Percentiles rank a stretch among this genome's conserved stretches.
phyloP scores from a whole-genome alignment of 1,284 basidiomycete genomes.

The Naganishia liquefaciens region DNA sequence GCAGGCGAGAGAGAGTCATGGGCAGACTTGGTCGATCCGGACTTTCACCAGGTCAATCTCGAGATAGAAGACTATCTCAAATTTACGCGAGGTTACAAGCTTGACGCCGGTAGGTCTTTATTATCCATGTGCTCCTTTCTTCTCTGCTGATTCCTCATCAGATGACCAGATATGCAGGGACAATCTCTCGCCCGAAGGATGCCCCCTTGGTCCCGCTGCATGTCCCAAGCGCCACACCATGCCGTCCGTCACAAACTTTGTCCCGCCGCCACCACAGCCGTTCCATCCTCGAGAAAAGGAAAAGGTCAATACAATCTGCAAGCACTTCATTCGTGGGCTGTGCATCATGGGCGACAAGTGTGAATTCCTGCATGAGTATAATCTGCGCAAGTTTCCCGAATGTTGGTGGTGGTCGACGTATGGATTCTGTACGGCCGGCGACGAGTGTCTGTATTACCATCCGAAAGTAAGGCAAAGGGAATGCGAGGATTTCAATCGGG shows the following conservation, averaged over 20 bases:
- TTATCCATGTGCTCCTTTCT: background rate
- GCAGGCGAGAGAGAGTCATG: slow-evolving; percentile 1
- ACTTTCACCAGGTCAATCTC: slow-evolving; percentile 92
- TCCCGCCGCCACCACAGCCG: slow-evolving; percentile 75
- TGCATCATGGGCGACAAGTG: slow-evolving; percentile 99
- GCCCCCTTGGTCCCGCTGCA: slow-evolving; percentile 79
- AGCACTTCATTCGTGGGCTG: slow-evolving; percentile 96
- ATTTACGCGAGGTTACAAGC: slow-evolving; percentile 77
- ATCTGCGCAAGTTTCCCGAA: slow-evolving; percentile 96
- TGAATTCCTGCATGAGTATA: slow-evolving; percentile 99
- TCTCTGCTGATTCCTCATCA: slow-evolving; percentile 46
- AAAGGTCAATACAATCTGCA: slow-evolving; percentile 91
- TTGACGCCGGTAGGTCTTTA: slow-evolving; percentile 75
- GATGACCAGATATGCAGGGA: slow-evolving; percentile 90
- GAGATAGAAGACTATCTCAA: slow-evolving; percentile 82
- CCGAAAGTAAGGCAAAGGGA: slow-evolving; percentile 91
- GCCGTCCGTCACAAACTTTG: slow-evolving; percentile 82
- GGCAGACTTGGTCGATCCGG: slow-evolving; percentile 74
- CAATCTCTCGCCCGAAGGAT: slow-evolving; percentile 73
- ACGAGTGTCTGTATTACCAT: slow-evolving; percentile 97
- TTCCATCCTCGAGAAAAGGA: slow-evolving; percentile 76
- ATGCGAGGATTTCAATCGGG: slow-evolving; percentile 92
- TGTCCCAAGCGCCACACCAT: slow-evolving; percentile 88
- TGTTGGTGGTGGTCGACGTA: slow-evolving; percentile 99
- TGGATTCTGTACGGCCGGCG: slow-evolving; percentile 96